These are phyloP conservation scores for Daucus carota DNA, from an alignment of 129 eudicot genomes.

Conservation along the genomic window DH1_v3.0 NC_030384.2:37268001-37268500, in stretches of 20 bases:
- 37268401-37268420: no score
- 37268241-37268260: not conserved
- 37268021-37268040: constrained; percentile 2
- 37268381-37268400: no score
- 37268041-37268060: not conserved
- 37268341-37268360: not conserved
- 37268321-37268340: not conserved
- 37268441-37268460: no score
- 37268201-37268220: not conserved
- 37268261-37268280: not conserved
- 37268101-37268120: not conserved
- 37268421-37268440: no score
- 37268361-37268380: not conserved
- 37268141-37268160: not conserved
- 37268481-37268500: not conserved
- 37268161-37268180: not conserved
- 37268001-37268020: not conserved
- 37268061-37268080: constrained; percentile 22
- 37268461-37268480: not conserved
- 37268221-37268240: not conserved
- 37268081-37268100: constrained; percentile 18
- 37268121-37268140: not conserved
- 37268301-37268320: no score
- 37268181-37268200: not conserved
- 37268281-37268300: no score